Base-by-base conservation (phyloP, 2,329 filamentous ascomycete genomes). In the Calonectria montana region DNA sequence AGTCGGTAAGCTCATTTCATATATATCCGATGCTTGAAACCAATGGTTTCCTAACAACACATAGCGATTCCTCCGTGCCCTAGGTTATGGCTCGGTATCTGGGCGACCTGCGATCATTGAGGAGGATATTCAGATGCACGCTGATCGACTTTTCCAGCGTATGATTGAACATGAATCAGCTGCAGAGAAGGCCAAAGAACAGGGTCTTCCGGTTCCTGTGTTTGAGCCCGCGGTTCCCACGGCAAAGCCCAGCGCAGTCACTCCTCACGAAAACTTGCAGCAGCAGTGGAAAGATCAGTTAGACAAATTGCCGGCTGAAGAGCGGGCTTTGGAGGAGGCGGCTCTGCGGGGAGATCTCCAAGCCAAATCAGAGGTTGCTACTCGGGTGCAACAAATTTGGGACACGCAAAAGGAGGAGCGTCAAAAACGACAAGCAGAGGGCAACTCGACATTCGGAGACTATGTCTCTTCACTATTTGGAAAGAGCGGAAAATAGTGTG, bases 111-210 rank as follows among this genome's bases (percentile, higher is more conserved):
- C 88, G 0, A 88, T 92, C 35, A 89, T 94, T 64, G 94, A 98
- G 78, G 96, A 98, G 82, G 91, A 93, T 77, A 95, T 99, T 73
- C 97, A 98, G 84, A 94, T 98, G 92, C 96, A 98, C 82, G 96
- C 96, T 71, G 97, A 99, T 85, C 91, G 91, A 74, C 88, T 99
- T 47, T 99, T 95, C 83, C 94, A 96, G 79, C 91, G 93, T 77
- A 95, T 98, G 92, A 84, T 97, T 43, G 89, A 91, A 73, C 95
- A 97, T 81, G 96, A 99, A 83, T 87, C 87, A 23, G 90, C 89
- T 74, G 91, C 94, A n/a, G 91, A 93, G 74, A 88, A 91, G 78
- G 94, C 93, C 41, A 91, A 91, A 82, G 86, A 88, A 66, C 88
- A 90, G 75, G 91, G 91, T 31, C 83, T 82, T n/a, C 87, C 89